Percentiles rank a stretch among this genome's conserved stretches.
These are phyloP conservation scores for Fusarium coffeatum DNA, from an alignment of 2,329 filamentous ascomycete species.

Conservation along the genomic window DNA sequence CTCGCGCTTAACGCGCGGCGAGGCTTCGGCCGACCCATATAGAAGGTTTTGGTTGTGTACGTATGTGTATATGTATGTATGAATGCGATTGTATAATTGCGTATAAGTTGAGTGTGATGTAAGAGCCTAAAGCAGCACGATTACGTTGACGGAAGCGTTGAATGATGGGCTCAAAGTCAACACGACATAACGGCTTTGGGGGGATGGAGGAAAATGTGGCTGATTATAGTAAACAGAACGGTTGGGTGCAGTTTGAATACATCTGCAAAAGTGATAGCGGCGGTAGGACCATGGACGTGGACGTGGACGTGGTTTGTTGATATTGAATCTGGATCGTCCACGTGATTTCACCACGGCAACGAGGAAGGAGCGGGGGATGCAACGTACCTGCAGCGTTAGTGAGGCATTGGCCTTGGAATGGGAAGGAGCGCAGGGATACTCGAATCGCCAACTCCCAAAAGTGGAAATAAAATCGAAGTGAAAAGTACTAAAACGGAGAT, in stretches of 20 bases:
- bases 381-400: constrained; percentile 42
- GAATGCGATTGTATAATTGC: constrained; percentile 6
- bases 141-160: constrained; percentile 27
- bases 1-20: constrained; percentile 55
- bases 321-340: constrained; percentile 34
- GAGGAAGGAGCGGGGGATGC: constrained; percentile 32
- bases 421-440: constrained; percentile 30
- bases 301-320: constrained; percentile 43
- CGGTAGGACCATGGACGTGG: constrained; percentile 6
- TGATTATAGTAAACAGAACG: constrained; percentile 26
- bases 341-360: constrained; percentile 53
- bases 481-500: constrained; percentile 24
- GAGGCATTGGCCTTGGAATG: constrained; percentile 31
- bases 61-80: constrained; percentile 14
- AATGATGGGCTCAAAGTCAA: constrained; percentile 7
- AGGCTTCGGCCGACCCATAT: constrained; percentile 49
- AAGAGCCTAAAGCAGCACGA: constrained; percentile 19
- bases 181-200: constrained; percentile 14
- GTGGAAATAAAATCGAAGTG: constrained; percentile 21
- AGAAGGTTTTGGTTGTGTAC: constrained; percentile 7
- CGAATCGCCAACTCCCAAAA: constrained; percentile 20
- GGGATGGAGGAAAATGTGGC: constrained; percentile 16
- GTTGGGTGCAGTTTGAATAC: constrained; percentile 3
- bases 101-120: constrained; percentile 11
- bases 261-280: constrained; percentile 8